Evolutionary conservation across 805 yeast species (phyloP).

Genomic region (Metschnikowia orientalis): DNA sequence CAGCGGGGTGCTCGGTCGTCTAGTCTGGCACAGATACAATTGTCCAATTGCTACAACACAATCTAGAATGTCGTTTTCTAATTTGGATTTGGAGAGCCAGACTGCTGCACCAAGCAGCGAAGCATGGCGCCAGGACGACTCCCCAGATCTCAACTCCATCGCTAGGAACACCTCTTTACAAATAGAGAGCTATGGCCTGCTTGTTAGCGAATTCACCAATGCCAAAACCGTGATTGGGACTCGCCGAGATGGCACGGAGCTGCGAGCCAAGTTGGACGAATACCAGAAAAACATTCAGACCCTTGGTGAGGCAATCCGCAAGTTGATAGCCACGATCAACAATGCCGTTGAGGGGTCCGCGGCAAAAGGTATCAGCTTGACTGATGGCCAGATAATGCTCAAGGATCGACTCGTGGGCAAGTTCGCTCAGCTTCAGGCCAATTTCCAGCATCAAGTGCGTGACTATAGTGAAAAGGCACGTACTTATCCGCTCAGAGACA

Average conservation of each 20-base stretch:
- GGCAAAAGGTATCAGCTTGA: conserved; percentile 11
- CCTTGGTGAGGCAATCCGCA: conserved; percentile 29
- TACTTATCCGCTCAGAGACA: conserved; percentile 15
- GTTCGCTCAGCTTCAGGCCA: conserved; percentile 45
- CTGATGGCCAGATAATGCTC: conserved; percentile 34
- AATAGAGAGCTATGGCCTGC: conserved; percentile 43
- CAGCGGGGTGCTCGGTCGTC: too few species aligned
- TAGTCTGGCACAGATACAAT: too few species aligned
- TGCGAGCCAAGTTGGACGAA: conserved; percentile 35
- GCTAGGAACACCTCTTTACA: conserved; percentile 36
- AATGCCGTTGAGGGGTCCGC: conserved; percentile 17
- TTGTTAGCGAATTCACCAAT: conserved; percentile 48
- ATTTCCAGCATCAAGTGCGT: conserved; percentile 41
- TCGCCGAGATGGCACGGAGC: conserved; percentile 38
- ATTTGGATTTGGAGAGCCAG: conserved; percentile 49
- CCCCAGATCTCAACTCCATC: conserved; percentile 30
- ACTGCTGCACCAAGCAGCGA: conserved; percentile 12
- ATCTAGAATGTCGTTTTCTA: conserved; percentile 50
- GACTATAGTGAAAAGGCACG: conserved; percentile 48
- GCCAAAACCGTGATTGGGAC: conserved; percentile 51
- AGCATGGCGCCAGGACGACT: neutral
- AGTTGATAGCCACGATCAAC: conserved; percentile 29
- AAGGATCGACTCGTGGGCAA: conserved; percentile 55
- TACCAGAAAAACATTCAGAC: conserved; percentile 28
- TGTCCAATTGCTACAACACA: too few species aligned